Evolutionary conservation across 2,329 filamentous ascomycete genomes (phyloP), one percentile per base, ranked within the genome.

Genomic region (Ceratocystis diversiconidia): DNA sequence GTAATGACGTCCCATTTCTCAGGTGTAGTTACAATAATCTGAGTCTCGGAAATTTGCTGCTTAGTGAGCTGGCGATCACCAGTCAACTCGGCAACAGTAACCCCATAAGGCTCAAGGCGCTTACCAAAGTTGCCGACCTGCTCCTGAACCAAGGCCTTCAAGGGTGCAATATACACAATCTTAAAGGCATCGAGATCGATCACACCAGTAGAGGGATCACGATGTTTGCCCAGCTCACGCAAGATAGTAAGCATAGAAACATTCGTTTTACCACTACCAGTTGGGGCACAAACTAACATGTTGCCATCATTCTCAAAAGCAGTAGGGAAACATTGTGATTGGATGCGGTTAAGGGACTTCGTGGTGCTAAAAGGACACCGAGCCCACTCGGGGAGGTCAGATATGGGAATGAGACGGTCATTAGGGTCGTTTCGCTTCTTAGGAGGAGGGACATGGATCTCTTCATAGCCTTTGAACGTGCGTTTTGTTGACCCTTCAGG

Each of bases 1-100:
- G 95, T 99, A 71, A 99, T 96, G 70, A 99, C 92, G 76, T 99
- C 94, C 89, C 91, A 99, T 77, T 99, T 99, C 76, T 99, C 94
- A 22, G 94, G 94, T 0, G 94, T 99, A 0, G 94, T 99, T 67
- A 99, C 92, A 71, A 99, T 99, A 70, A 99, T 87, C 74, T 99
- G 92, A 0, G 94, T 99, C 72, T 99, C 94, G 1, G 92, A 85
- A 69, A 99, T 97, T 79, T 99, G 94, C 75, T 96, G 91, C 76
- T 99, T 99, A 22, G 92, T 99, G 73, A 99, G 87, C 76, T 97
- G 94, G 64, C 94, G 89, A 77, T 99, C 94, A 78, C 94, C 94
- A 68, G 94, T 99, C 72, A 99, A 79, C 76, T 99, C 94, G n/a
- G 92, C 85, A 10, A 99, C 94, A 67, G 84, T 87, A 73, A 99